phyloP scores from a whole-genome alignment of 345 rosid species.

The Theobroma cacao region DNA sequence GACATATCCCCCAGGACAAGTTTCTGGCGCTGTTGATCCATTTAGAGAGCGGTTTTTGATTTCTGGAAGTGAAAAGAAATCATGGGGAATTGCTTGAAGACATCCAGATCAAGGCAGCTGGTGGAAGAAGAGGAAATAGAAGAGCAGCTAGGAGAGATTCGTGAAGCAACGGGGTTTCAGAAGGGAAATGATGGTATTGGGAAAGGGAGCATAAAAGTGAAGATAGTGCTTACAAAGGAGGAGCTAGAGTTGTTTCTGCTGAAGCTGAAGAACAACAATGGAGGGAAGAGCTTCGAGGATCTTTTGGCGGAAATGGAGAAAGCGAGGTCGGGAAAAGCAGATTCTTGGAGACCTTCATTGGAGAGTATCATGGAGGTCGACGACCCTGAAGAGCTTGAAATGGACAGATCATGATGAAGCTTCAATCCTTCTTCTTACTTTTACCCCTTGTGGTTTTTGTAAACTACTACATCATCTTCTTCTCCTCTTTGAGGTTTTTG shows the following conservation, averaged over 20 bases:
- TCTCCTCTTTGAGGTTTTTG: background rate
- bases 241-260: constrained; percentile 64
- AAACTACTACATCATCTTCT: background rate
- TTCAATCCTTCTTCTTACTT: background rate
- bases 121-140: background rate
- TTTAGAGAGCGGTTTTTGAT: background rate
- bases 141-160: background rate
- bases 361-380: constrained; percentile 41
- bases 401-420: background rate
- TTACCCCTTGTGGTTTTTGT: background rate
- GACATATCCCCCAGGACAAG: background rate
- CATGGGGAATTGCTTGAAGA: constrained; percentile 24
- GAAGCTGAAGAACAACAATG: constrained; percentile 30
- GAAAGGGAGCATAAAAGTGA: constrained; percentile 53
- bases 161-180: background rate
- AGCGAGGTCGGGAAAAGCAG: background rate
- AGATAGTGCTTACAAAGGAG: constrained; percentile 71
- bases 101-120: background rate
- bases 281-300: constrained; percentile 5
- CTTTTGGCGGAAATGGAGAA: constrained; percentile 13
- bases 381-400: background rate
- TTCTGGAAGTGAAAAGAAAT: background rate
- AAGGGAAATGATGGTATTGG: constrained; percentile 10
- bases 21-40: background rate
- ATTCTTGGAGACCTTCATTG: constrained; percentile 64